Evolutionary conservation across 2,329 filamentous ascomycete genomes (phyloP).

Genomic region (Penicillium hesseltinei): DNA sequence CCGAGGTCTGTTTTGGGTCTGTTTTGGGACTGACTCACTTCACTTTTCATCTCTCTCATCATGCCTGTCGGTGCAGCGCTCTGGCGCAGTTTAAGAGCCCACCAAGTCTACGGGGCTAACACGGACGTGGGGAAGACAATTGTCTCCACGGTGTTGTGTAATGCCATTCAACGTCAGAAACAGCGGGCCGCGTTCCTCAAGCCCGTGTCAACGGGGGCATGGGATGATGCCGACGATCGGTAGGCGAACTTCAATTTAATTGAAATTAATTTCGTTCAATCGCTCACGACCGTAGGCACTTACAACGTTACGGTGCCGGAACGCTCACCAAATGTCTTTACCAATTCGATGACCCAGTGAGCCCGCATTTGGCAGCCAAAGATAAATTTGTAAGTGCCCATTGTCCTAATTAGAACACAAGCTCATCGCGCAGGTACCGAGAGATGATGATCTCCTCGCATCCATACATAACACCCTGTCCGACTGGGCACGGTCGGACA

Average conservation of each 20-base stretch:
- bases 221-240: conserved; percentile 68
- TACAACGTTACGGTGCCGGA: conserved; percentile 57
- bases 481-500: conserved; percentile 32
- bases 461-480: conserved; percentile 48
- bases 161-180: conserved; percentile 52
- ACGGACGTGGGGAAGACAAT: conserved; percentile 85
- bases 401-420: background rate
- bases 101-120: conserved; percentile 80
- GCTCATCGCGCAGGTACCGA: conserved; percentile 44
- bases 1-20: background rate
- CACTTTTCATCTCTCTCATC: background rate
- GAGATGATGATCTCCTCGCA: conserved; percentile 51
- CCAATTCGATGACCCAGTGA: conserved; percentile 71
- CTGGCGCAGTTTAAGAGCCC: conserved; percentile 65
- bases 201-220: conserved; percentile 74
- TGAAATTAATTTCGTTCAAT: background rate
- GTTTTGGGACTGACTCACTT: conserved; percentile 5
- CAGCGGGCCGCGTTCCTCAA: conserved; percentile 67
- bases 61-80: conserved; percentile 58
- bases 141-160: conserved; percentile 69
- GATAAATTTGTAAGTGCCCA: conserved; percentile 36
- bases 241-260: conserved; percentile 34
- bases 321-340: conserved; percentile 63
- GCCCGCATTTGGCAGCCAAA: conserved; percentile 71
- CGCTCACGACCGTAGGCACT: conserved; percentile 52